Evolutionary conservation across 1,284 basidiomycete genomes (phyloP), one percentile per base, ranked within the genome.

Genomic region (Leccinum pachyderme): DNA sequence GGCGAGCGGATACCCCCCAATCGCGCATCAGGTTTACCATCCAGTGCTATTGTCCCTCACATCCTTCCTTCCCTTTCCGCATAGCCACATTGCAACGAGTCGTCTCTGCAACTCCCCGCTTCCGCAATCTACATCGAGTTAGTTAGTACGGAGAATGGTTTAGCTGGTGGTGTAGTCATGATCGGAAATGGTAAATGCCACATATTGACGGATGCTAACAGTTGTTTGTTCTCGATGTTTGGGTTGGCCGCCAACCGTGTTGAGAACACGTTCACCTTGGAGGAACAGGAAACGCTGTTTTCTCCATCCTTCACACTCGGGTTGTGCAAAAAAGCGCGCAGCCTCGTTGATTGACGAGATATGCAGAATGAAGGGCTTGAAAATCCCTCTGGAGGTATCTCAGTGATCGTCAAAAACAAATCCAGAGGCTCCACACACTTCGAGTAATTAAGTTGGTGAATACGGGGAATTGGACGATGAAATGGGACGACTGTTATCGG

Each of bases 351-450:
- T 60, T 51, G 53, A 29, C 46, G 55, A 29, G 54, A 55, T 49
- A 54, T 41, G 39, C 12, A 24, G 22, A 41, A 41, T 13, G 11
- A 41, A 22, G 39, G 31, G 27, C 43, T 22, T 44, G 5, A 37
- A 48, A 54, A 47, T 47, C 51, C 44, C 15, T 15, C 47, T 31
- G 31, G 52, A n/a, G 27, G 56, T 41, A 37, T 48, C 35, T 32
- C 51, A 37, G 33, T 65, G 54, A 63, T 63, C 51, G 46, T 49
- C 13, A n/a, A 46, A 18, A 12, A n/a, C 18, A 43, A 24, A 18
- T 39, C 11, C 37, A 39, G 44, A 46, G 27, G 31, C 29, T 28
- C 44, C 9, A 28, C 8, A 3, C 18, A 15, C 7, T n/a, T 54
- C 37, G 18, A 39, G 37, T 39, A 15, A 29, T 29, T 11, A 31